Evolutionary conservation across 2,329 filamentous ascomycete species (phyloP), one percentile per base, ranked within the genome.

Genomic region (Clarireedia sp.): DNA sequence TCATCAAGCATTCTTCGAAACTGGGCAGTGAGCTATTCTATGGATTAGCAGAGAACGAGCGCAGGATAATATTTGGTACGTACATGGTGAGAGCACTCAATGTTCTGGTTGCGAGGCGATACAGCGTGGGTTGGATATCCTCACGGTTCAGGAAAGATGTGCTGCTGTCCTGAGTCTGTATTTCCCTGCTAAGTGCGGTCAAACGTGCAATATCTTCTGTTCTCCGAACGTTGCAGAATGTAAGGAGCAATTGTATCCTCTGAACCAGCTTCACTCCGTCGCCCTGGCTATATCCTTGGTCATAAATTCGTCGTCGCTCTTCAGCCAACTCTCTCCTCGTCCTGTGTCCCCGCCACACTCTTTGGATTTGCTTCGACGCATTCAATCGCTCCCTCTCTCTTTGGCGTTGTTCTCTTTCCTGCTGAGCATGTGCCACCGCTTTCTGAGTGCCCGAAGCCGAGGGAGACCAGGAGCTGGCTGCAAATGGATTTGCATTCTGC

Each of bases 381-480:
- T 85, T 86, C 49, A 91, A 72, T 57, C 84, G 83, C 48, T 89
- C 85, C 63, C 91, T 80, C 66, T 97, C 90, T 50, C 83, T 82
- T 64, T 96, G 89, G 63, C 94, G 81, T 63, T 85, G 80, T 60
- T 85, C 77, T 29, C 94, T 85, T 64, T 96, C 90, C 63, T 90
- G 89, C 67, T 96, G 90, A 26, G 92, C 92, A 64, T 89, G 84
- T 45, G 86, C 87, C 26, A 97, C 80, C 1, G 91, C 86, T 65
- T 86, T 85, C 64, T 89, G 88, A 5, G 87, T 78, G 17, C 83
- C 85, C 1, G 82, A 77, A 16, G 78, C 78, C 12, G 78, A 73
- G 4, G 80, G 75, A 16, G 74, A 74, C 77, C 83, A 82, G 43
- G 77, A 75, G 33, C 78, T 78, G 62, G 81, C 81, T 58, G 80